phyloP scores from a whole-genome alignment of 164 flowering plant species.

The Vitis rotundifolia region DNA sequence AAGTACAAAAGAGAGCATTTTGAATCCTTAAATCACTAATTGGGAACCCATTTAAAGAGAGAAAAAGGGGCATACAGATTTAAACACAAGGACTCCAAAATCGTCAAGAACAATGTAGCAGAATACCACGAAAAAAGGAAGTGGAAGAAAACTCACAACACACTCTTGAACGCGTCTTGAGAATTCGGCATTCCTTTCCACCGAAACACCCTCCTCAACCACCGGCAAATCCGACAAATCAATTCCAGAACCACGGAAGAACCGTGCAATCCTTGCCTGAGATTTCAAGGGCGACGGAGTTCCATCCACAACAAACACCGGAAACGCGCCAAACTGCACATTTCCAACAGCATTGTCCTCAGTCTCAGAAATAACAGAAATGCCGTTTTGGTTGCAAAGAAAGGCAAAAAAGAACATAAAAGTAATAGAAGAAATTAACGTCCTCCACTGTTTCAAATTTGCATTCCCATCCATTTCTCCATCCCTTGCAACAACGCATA shows the following conservation, averaged over 20 bases:
- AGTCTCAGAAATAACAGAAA: background rate
- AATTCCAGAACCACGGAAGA: constrained; percentile 52
- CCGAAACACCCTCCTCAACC: constrained; percentile 50
- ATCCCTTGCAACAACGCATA: too few species aligned
- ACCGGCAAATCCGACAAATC: constrained; percentile 38
- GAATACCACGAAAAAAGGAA: background rate
- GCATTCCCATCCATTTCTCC: background rate
- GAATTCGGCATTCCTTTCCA: constrained; percentile 67
- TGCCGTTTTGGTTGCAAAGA: background rate
- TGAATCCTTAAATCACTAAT: too few species aligned
- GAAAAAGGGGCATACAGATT: too few species aligned
- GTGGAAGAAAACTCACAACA: constrained; percentile 51
- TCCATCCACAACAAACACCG: constrained; percentile 89
- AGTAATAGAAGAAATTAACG: background rate
- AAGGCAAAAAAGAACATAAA: background rate
- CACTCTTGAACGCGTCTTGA: constrained; percentile 71
- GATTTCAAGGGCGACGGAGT: constrained; percentile 76
- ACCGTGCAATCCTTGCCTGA: constrained; percentile 62
- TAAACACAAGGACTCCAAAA: background rate
- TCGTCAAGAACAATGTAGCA: background rate
- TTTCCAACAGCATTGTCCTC: background rate
- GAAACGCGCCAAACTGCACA: constrained; percentile 86
- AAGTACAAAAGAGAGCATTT: too few species aligned
- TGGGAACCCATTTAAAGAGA: too few species aligned
- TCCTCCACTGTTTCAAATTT: background rate